A percentile compares a stretch with the other conserved stretches of the same genome.
These are phyloP conservation scores for Wickerhamiella qilinensis DNA, from an alignment of 805 yeast genomes.

Conservation along the genomic window DNA sequence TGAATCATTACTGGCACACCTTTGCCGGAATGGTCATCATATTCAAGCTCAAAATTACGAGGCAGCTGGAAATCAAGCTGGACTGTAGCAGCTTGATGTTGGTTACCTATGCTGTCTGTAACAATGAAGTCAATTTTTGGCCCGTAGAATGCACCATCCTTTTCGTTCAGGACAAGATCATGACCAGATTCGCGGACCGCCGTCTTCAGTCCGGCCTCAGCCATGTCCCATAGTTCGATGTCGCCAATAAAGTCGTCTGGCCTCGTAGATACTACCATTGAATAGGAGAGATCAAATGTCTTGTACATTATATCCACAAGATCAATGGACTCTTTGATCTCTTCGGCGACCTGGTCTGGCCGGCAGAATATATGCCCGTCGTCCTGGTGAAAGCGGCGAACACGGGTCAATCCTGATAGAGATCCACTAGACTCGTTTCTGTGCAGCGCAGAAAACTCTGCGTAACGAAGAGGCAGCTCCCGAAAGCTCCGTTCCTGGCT, in stretches of 20 bases:
- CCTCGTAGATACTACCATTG: slow-evolving; percentile 93
- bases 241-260: slow-evolving; percentile 96
- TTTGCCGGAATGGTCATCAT: slow-evolving; percentile 29
- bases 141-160: slow-evolving; percentile 95
- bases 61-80: slow-evolving; percentile 98
- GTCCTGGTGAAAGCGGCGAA: slow-evolving; percentile 97
- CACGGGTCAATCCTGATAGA: slow-evolving; percentile 85
- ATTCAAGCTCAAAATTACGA: slow-evolving; percentile 58
- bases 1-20: slow-evolving; percentile 87
- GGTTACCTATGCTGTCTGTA: slow-evolving; percentile 84
- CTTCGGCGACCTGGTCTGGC: slow-evolving; percentile 73
- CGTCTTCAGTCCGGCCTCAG: slow-evolving; percentile 68
- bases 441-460: slow-evolving; percentile 94
- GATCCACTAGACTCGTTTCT: slow-evolving; percentile 96
- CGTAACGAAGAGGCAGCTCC: slow-evolving; percentile 97
- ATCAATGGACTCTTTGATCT: slow-evolving; percentile 71
- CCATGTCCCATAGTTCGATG: slow-evolving; percentile 81
- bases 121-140: slow-evolving; percentile 96
- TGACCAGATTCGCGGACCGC: slow-evolving; percentile 80
- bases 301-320: slow-evolving; percentile 78
- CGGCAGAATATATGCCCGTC: slow-evolving; percentile 98
- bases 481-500: slow-evolving; percentile 88
- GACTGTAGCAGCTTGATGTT: slow-evolving; percentile 98
- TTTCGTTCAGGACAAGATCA: slow-evolving; percentile 86
- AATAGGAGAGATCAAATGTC: slow-evolving; percentile 83